Evolutionary conservation across 2,329 filamentous ascomycete genomes (phyloP), one percentile per base, ranked within the genome.

Genomic region (Penicillium sp.): DNA sequence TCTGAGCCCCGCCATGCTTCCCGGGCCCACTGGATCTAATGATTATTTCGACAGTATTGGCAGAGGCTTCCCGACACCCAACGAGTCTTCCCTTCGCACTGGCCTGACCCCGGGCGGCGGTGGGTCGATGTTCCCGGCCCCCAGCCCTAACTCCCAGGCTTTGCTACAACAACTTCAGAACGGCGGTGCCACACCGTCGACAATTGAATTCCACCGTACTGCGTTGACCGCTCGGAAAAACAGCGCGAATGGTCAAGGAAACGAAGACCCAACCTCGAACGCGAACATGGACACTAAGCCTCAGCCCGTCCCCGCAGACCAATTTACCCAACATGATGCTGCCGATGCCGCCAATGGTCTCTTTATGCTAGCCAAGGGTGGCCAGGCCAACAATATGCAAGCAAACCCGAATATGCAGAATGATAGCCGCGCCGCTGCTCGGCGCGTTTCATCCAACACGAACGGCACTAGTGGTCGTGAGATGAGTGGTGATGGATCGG

Each of bases 331-430:
- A 43, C 91, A 96, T 75, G 93, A 96, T 70, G 86, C 86, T 52
- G 96, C 93, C 67, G 93, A 96, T 77, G 95, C 93, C 44, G 95
- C 93, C 51, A 98, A 97, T 72, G 93, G 95, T 29, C 82, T 99
- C 1, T 96, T 91, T 68, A 89, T 97, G 84, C 82, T 99, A 57
- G 93, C 95, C 53, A 84, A 84, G 55, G 84, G 83, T 55, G 81
- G 80, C 26, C 82, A 88, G 62, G 76, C 81, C 35, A 82, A 81
- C 71, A 77, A 79, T 19, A 77, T 78, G 7, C 80, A 84, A 67
- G 80, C 78, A 44, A 84, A 82, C 56, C 81, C 64, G 10, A 46
- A 50, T 6, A 58, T 66, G 62, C 59, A 62, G 48, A 61, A 83
- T 44, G 81, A 84, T 71, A 73, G 78, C 21, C 75, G 80, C 47